These are phyloP conservation scores for Aureobasidium melanogenum DNA, from an alignment of 2,329 filamentous ascomycete genomes.

Conservation along the genomic window DNA sequence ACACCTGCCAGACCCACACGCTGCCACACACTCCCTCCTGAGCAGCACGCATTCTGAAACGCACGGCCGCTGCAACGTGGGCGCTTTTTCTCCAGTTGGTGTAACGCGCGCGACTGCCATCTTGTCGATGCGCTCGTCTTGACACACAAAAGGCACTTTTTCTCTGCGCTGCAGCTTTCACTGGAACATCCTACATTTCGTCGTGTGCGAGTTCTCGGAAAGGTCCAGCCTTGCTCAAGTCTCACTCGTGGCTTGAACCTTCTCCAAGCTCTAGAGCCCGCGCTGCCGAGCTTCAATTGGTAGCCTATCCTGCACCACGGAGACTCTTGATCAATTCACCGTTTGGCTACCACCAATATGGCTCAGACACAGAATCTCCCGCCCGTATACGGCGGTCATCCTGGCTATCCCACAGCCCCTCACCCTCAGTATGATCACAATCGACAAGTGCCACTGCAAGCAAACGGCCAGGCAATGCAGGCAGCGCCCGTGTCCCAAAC, in stretches of 20 bases:
- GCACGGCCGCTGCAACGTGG: slow-evolving; percentile 12
- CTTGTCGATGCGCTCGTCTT: slow-evolving; percentile 1
- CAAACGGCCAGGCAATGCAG: slow-evolving; percentile 9
- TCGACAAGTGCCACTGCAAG: background rate
- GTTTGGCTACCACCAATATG: slow-evolving; percentile 5
- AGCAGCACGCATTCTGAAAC: background rate
- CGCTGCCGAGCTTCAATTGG: background rate
- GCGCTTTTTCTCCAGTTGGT: slow-evolving; percentile 7
- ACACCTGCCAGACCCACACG: background rate
- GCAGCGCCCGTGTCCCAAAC: background rate
- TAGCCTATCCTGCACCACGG: background rate
- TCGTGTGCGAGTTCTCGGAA: background rate
- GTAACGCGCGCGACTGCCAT: slow-evolving; percentile 11
- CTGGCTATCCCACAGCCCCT: background rate
- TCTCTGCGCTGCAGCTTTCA: background rate
- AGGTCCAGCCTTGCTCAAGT: background rate
- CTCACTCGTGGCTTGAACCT: background rate
- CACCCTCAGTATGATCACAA: slow-evolving; percentile 1
- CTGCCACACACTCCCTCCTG: background rate
- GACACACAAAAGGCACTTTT: slow-evolving; percentile 1
- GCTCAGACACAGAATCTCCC: slow-evolving; percentile 9
- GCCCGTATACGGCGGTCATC: background rate
- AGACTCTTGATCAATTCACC: background rate
- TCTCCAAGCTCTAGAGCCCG: background rate
- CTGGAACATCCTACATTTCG: background rate